Conservation (phyloP, 139 green algal species). For the Ettlia oleoabundans region DNA sequence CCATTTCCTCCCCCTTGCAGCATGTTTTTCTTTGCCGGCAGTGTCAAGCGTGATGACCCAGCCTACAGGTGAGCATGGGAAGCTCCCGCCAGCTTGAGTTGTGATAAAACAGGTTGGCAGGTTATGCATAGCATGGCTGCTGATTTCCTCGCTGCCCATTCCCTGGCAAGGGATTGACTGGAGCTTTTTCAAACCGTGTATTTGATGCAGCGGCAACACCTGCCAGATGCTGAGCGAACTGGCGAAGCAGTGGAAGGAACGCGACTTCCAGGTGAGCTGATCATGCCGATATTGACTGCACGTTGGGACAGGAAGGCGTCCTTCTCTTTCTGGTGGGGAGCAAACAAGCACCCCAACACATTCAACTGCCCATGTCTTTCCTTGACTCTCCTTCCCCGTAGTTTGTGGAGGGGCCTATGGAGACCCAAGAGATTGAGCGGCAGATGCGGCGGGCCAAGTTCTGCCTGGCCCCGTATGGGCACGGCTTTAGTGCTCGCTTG, state of each 20-base stretch:
- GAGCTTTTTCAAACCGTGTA: too few species aligned
- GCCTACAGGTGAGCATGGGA: neutral
- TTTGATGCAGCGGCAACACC: neutral
- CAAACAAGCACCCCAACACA: too few species aligned
- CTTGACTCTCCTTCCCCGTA: neutral
- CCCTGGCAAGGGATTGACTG: too few species aligned
- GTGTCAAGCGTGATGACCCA: neutral
- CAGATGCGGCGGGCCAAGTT: neutral
- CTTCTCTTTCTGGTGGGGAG: too few species aligned
- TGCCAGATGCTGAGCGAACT: neutral
- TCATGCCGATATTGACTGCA: neutral
- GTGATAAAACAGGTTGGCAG: too few species aligned
- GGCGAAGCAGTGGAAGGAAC: neutral
- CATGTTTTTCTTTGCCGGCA: neutral
- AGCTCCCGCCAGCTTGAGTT: neutral
- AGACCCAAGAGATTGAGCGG: neutral
- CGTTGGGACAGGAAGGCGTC: too few species aligned
- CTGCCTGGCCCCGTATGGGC: neutral
- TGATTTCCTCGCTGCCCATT: too few species aligned
- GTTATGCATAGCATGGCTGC: too few species aligned
- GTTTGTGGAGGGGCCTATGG: too few species aligned
- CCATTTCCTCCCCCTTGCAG: neutral
- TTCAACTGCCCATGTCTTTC: too few species aligned
- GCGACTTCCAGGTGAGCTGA: neutral
- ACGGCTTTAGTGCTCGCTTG: neutral